Conservation (phyloP, 768 basidiomycete species). For the Boletellus emodensis region DNA sequence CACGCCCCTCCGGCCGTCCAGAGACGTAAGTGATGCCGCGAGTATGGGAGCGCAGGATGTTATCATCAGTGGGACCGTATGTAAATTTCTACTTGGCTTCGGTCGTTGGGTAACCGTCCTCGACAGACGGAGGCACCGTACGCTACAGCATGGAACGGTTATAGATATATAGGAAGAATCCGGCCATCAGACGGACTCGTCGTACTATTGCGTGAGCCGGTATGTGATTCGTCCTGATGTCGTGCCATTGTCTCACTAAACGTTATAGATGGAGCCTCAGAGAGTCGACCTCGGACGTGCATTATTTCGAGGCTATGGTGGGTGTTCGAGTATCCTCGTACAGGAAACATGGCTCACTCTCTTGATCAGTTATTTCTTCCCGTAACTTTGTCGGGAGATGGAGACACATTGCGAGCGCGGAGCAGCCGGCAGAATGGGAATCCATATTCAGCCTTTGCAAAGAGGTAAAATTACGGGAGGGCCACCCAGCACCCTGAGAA, state of each 20-base stretch:
- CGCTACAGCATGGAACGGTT: constrained; percentile 54
- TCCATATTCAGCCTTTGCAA: constrained; percentile 51
- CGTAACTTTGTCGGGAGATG: constrained; percentile 52
- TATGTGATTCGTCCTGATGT: constrained; percentile 24
- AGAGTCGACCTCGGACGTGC: constrained; percentile 32
- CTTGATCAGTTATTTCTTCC: constrained; percentile 41
- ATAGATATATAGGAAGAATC: constrained; percentile 53
- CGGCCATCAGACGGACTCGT: constrained; percentile 58
- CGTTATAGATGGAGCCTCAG: constrained; percentile 20
- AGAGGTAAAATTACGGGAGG: constrained; percentile 23
- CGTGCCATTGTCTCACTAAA: constrained; percentile 2
- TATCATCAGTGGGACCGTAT: constrained; percentile 50
- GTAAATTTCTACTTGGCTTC: constrained; percentile 12
- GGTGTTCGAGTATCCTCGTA: background rate
- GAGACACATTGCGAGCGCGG: constrained; percentile 32
- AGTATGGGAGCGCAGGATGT: constrained; percentile 37
- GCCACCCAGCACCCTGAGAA: background rate
- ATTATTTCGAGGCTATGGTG: constrained; percentile 50
- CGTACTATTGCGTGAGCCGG: constrained; percentile 49
- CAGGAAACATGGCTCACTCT: constrained; percentile 7
- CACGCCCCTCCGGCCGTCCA: constrained; percentile 25
- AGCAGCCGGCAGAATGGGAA: constrained; percentile 42
- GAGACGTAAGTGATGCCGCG: constrained; percentile 12
- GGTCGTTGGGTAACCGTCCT: background rate
- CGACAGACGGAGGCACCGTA: constrained; percentile 45